These are phyloP conservation scores for Podila verticillata DNA, from an alignment of 192 early-diverging fungal genomes.

Conservation along the genomic window DNA sequence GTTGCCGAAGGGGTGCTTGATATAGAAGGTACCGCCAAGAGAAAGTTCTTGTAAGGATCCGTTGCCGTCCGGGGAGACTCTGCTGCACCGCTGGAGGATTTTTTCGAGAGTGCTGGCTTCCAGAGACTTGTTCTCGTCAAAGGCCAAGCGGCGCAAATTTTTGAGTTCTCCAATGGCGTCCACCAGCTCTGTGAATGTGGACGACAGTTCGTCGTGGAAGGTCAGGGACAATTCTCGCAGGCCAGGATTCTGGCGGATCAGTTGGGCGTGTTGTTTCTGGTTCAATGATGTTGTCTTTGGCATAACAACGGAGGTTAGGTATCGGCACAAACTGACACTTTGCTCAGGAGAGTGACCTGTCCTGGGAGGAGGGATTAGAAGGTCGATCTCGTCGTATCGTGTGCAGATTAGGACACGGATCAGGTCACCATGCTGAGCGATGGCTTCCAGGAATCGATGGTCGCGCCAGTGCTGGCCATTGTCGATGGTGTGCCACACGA, in stretches of 20 bases:
- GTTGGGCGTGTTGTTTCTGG: slow-evolving; percentile 9
- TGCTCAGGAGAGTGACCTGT: not conserved
- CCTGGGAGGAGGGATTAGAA: not conserved
- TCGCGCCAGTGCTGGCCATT: slow-evolving; percentile 24
- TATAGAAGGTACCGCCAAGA: slow-evolving; percentile 1
- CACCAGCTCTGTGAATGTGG: slow-evolving; percentile 7
- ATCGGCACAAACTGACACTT: slow-evolving; percentile 7
- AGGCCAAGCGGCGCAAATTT: slow-evolving; percentile 8
- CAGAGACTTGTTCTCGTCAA: slow-evolving; percentile 15
- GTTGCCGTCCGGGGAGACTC: slow-evolving; percentile 6
- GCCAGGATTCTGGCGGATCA: slow-evolving; percentile 25
- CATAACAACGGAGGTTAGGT: slow-evolving; percentile 14
- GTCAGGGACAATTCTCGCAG: slow-evolving; percentile 13
- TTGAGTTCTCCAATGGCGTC: slow-evolving; percentile 8
- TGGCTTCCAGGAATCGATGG: slow-evolving; percentile 5
- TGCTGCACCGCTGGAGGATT: slow-evolving; percentile 7
- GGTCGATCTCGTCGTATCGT: slow-evolving; percentile 34
- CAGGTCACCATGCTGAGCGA: slow-evolving; percentile 21
- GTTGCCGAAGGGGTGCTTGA: slow-evolving; percentile 24
- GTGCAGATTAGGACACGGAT: slow-evolving; percentile 25
- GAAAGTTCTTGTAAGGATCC: slow-evolving; percentile 27
- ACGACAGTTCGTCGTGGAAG: slow-evolving; percentile 15
- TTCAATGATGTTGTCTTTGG: slow-evolving; percentile 20
- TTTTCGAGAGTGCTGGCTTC: slow-evolving; percentile 20
- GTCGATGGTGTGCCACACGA: slow-evolving; percentile 38